A percentile compares a stretch with the other conserved stretches of the same genome.
phyloP scores from a whole-genome alignment of 352 stramenopile species.

The Phytophthora quininea region DNA sequence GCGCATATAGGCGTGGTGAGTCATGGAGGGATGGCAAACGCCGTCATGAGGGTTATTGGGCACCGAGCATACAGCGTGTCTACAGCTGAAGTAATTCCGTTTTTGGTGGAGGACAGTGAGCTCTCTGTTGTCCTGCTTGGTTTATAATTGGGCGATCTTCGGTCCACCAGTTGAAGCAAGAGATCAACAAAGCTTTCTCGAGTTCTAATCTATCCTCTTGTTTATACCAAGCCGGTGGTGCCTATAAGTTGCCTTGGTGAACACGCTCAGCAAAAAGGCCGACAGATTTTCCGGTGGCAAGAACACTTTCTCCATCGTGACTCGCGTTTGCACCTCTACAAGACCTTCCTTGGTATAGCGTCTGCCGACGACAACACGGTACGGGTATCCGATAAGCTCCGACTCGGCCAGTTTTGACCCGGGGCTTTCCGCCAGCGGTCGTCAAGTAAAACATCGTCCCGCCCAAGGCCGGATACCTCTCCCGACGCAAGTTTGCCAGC shows the following conservation, averaged over 20 bases:
- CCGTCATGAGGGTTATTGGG: conserved; percentile 7
- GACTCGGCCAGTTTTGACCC: conserved; percentile 85
- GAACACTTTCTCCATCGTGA: conserved; percentile 71
- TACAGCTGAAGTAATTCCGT: conserved; percentile 23
- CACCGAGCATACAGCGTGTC: conserved; percentile 24
- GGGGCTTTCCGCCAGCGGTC: conserved; percentile 84
- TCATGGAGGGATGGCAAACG: conserved; percentile 23
- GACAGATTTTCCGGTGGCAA: conserved; percentile 48
- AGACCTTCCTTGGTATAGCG: conserved; percentile 75
- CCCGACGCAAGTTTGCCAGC: conserved; percentile 54
- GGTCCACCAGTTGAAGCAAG: not conserved
- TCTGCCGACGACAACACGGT: conserved; percentile 85
- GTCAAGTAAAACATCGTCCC: conserved; percentile 80
- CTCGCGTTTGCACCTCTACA: conserved; percentile 75
- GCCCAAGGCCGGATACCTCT: conserved; percentile 31
- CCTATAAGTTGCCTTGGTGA: not conserved
- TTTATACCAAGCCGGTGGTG: not conserved
- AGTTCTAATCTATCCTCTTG: not conserved
- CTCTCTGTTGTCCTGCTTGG: not conserved
- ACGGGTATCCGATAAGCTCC: conserved; percentile 88
- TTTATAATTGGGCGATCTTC: not conserved
- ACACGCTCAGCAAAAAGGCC: conserved; percentile 38
- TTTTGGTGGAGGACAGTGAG: conserved; percentile 26
- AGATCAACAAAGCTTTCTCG: not conserved
- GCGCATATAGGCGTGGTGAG: conserved; percentile 25